phyloP scores from a whole-genome alignment of 2,329 filamentous ascomycete genomes.

The Davidsoniella eucalypti region DNA sequence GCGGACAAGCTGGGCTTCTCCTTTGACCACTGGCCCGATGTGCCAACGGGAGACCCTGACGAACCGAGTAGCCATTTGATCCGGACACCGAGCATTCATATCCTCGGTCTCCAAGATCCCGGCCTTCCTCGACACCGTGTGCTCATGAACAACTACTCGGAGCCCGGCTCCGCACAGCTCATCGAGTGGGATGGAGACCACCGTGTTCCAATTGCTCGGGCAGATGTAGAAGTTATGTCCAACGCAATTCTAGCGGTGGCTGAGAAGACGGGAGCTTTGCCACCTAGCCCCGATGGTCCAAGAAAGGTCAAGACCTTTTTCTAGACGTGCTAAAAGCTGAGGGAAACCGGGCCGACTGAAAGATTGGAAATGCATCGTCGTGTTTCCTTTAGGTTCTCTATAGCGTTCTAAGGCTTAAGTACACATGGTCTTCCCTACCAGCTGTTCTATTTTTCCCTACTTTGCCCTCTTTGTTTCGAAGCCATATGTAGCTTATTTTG shows the following conservation, averaged over 20 bases:
- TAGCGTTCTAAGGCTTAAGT: no score
- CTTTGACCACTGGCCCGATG: constrained; percentile 27
- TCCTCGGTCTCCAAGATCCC: constrained; percentile 46
- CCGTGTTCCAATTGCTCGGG: constrained; percentile 49
- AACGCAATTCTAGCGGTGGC: constrained; percentile 35
- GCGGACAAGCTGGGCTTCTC: constrained; percentile 19
- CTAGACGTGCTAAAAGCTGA: no score
- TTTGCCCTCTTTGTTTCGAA: no score
- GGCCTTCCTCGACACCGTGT: constrained; percentile 42
- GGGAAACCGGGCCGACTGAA: no score
- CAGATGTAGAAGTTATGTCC: constrained; percentile 44
- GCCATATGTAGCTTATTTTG: no score
- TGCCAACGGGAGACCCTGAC: not conserved
- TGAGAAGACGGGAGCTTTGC: constrained; percentile 12
- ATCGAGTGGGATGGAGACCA: constrained; percentile 63
- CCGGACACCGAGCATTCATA: constrained; percentile 45
- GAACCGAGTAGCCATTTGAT: constrained; percentile 28
- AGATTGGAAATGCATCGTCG: no score
- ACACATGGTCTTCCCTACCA: no score
- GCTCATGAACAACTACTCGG: constrained; percentile 42
- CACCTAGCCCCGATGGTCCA: no score
- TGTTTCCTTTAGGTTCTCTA: no score
- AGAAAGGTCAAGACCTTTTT: no score
- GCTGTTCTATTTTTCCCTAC: no score
- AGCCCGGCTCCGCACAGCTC: constrained; percentile 33